phyloP scores from a whole-genome alignment of 768 basidiomycete species.

The Chalciporus pseudorubinellus region DNA sequence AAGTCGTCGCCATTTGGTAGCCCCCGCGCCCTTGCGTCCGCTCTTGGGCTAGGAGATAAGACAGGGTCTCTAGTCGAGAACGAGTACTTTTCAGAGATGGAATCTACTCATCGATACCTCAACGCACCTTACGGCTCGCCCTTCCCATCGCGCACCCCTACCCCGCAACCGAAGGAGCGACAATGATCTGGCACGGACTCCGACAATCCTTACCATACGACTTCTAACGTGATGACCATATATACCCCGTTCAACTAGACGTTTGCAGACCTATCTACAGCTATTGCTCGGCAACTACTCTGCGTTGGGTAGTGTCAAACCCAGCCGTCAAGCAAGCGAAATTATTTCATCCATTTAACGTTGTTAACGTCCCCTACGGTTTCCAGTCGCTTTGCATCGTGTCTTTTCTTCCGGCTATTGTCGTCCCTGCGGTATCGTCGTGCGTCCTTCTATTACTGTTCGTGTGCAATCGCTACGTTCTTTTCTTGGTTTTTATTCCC shows the following conservation, averaged over 20 bases:
- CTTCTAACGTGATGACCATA: conserved; percentile 32
- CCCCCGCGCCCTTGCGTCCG: conserved; percentile 48
- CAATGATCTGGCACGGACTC: conserved; percentile 20
- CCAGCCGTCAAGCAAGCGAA: conserved; percentile 28
- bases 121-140: conserved; percentile 50
- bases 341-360: conserved; percentile 37
- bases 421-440: conserved; percentile 15
- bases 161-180: conserved; percentile 38
- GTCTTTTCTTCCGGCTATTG: conserved; percentile 14
- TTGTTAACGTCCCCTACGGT: conserved; percentile 28
- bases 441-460: conserved; percentile 15
- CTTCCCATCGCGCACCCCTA: conserved; percentile 47
- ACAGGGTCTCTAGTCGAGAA: conserved; percentile 25
- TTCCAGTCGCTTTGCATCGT: conserved; percentile 25
- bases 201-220: conserved; percentile 31
- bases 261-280: conserved; percentile 32
- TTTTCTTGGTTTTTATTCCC: conserved; percentile 23
- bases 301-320: conserved; percentile 24
- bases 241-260: conserved; percentile 35
- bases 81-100: conserved; percentile 39
- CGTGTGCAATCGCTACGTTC: conserved; percentile 18
- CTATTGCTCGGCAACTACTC: conserved; percentile 31
- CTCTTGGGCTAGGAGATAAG: conserved; percentile 42
- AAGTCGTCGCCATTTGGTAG: conserved; percentile 50
- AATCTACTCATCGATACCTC: conserved; percentile 45